Evolutionary conservation across 495 filamentous ascomycete species (phyloP), one percentile per base, ranked within the genome.

Genomic region (Daldinia vernicosa): DNA sequence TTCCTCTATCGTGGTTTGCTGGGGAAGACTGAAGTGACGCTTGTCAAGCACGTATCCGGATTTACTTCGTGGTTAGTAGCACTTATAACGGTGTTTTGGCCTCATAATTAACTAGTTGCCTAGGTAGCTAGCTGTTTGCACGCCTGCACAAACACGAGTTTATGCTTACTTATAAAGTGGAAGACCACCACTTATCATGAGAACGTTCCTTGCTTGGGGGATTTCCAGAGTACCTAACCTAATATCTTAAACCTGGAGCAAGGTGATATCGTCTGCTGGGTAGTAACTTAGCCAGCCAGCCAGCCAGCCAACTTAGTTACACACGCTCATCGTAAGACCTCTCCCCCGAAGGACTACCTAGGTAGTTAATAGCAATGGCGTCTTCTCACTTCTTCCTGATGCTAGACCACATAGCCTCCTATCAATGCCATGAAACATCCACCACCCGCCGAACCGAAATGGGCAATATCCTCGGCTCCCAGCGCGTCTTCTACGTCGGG

Each of bases 401-500:
- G 24, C 51, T 53, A 12, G 1, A 6, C 26, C n/a, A 1, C n/a
- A 35, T 35, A 35, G 33, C 32, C 30, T 28, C 32, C 30, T 28
- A 22, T 12, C 28, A 35, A 56, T 30, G 17, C 4, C 53, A 32
- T 56, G 15, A 56, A 19, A 3, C 28, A 17, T 17, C 53, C 53
- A 30, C 53, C 53, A 30, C 6, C 50, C 24, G 15, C 17, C 50
- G 0, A 26, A 52, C 27, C 53, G 30, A 30, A 43, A 71, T 71
- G 69, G 69, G 69, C 9, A 71, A 72, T 26, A 47, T 72, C 43
- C 30, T 72, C 22, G 64, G 69, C 22, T 37, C n/a, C 19, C 60
- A 45, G 32, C 59, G 32, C 14, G n/a, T 54, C 28, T 54, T 63
- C 26, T 69, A 65, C 60, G 8, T 65, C 19, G 43, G 59, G 32